Percentiles rank a stretch among this genome's conserved stretches.
These are phyloP conservation scores for Myxozyma nipponensis DNA, from an alignment of 805 yeast genomes.

Conservation along the genomic window DNA sequence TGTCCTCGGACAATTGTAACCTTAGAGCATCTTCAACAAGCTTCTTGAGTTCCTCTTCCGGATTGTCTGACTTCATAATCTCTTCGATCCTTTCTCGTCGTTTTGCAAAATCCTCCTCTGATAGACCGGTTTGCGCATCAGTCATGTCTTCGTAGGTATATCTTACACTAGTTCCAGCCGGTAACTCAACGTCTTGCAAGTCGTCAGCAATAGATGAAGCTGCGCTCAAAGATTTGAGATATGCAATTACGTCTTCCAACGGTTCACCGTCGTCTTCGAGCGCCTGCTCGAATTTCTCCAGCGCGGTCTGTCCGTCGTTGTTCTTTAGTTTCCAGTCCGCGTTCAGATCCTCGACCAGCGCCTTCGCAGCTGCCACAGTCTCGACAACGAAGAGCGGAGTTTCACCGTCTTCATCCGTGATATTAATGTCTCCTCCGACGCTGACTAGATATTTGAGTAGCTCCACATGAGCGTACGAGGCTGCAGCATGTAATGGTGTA, in stretches of 20 bases:
- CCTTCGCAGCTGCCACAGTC: slow-evolving; percentile 58
- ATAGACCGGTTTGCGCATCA: slow-evolving; percentile 18
- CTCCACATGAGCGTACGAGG: slow-evolving; percentile 80
- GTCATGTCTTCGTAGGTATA: slow-evolving; percentile 31
- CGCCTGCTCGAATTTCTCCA: slow-evolving; percentile 30
- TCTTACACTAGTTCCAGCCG: slow-evolving; percentile 17
- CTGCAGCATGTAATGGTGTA: slow-evolving; percentile 97
- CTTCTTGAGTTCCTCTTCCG: slow-evolving; percentile 70
- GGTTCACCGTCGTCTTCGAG: slow-evolving; percentile 77
- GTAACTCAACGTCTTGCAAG: slow-evolving; percentile 4
- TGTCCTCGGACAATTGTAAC: slow-evolving; percentile 15
- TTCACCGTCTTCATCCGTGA: slow-evolving; percentile 86
- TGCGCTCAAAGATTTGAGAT: slow-evolving; percentile 49
- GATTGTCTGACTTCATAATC: slow-evolving; percentile 73
- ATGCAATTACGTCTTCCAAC: slow-evolving; percentile 69
- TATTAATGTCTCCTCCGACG: slow-evolving; percentile 73
- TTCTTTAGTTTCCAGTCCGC: slow-evolving; percentile 67
- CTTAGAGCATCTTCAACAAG: slow-evolving; percentile 62
- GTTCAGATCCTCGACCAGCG: slow-evolving; percentile 59
- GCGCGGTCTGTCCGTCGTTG: slow-evolving; percentile 62
- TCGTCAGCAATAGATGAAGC: slow-evolving; percentile 26
- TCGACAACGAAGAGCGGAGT: slow-evolving; percentile 93
- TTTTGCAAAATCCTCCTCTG: slow-evolving; percentile 24
- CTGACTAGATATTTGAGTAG: slow-evolving; percentile 54
- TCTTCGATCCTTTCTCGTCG: slow-evolving; percentile 57